Base-by-base conservation (phyloP, 169 alveolate genomes). In the Plasmodium coatneyi region DNA sequence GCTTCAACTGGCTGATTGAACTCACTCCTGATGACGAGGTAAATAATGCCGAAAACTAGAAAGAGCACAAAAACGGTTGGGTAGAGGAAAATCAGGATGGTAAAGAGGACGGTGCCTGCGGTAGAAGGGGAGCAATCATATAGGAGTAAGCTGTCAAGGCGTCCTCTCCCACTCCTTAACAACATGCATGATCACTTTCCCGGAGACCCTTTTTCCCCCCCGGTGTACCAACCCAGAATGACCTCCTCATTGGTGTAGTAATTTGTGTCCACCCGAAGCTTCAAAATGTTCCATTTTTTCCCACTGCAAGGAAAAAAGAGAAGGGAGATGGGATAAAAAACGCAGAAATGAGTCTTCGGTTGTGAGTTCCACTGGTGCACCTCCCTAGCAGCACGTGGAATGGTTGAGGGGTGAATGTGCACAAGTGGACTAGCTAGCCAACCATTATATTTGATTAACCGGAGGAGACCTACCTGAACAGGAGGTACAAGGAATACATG, bases 231-330 rank as follows among this genome's bases (percentile, higher is more conserved):
- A 86, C 93, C 93, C 9, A 87, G 74, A 39, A 87, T 76, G 39
- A 87, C 93, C 70, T 87, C 93, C 46, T 87, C 87, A 60, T 78
- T 87, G 22, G 93, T 76, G 41, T 87, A 78, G 19, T 87, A 87
- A 34, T 87, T 87, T 32, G 93, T 87, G 82, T 87, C 93, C 43
- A 87, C 93, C 9, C 93, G 80, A 5, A 79, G 49, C 22, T 87
- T 87, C 30, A 87, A 19, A 52, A 87, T 60, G 39, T 87, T 87
- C 93, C 93, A 87, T 87, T 87, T 87, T 78, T 87, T 87, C 54
- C 93, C 93, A 60, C 93, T 87, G 46, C n/a, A 87, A 12, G 32
- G n/a, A 43, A 41, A 34, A 19, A 46, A 28, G 0, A 30, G 46
- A 3, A 7, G 12, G 4, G 46, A 32, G 54, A 22, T 39, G n/a